Conservation (phyloP, 495 filamentous ascomycete species). For the Cercophora samala region DNA sequence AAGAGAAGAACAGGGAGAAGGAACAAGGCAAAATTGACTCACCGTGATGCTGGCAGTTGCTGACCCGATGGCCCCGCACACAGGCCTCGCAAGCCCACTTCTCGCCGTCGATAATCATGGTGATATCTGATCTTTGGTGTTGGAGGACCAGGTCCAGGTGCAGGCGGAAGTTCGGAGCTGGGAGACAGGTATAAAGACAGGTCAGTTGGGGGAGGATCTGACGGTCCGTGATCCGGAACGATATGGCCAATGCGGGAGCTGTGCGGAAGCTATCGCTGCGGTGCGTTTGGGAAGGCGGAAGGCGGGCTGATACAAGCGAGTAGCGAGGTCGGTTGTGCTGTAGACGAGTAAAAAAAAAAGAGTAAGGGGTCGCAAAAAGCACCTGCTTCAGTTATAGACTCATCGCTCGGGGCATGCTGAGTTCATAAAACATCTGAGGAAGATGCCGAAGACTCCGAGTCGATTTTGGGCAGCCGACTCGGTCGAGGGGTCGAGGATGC, state of each 20-base stretch:
- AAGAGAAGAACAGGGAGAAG: conserved; percentile 3
- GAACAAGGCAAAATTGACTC: conserved; percentile 45
- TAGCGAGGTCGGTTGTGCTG: conserved; percentile 11
- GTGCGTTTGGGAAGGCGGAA: conserved; percentile 5
- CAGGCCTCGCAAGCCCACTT: conserved; percentile 93
- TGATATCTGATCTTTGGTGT: conserved; percentile 14
- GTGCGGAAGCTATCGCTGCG: conserved; percentile 8
- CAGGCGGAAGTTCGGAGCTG: not conserved
- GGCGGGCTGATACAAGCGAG: conserved; percentile 7
- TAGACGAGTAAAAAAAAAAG: conserved; percentile 24
- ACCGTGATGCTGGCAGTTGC: conserved; percentile 90
- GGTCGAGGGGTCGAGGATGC: conserved; percentile 1
- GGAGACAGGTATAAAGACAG: not conserved
- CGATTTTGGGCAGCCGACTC: conserved; percentile 13
- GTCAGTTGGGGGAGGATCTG: not conserved
- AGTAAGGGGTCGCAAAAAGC: conserved; percentile 26
- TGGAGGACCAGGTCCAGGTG: too few relatives aligned
- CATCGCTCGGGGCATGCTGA: conserved; percentile 29
- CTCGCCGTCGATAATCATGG: conserved; percentile 83
- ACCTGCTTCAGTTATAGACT: conserved; percentile 26
- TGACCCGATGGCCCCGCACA: conserved; percentile 88
- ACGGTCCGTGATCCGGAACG: conserved; percentile 20
- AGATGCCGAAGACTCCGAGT: conserved; percentile 30
- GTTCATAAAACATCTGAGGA: conserved; percentile 24
- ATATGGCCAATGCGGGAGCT: conserved; percentile 16